phyloP scores from a whole-genome alignment of 495 filamentous ascomycete genomes.

The Neurospora cerealis region DNA sequence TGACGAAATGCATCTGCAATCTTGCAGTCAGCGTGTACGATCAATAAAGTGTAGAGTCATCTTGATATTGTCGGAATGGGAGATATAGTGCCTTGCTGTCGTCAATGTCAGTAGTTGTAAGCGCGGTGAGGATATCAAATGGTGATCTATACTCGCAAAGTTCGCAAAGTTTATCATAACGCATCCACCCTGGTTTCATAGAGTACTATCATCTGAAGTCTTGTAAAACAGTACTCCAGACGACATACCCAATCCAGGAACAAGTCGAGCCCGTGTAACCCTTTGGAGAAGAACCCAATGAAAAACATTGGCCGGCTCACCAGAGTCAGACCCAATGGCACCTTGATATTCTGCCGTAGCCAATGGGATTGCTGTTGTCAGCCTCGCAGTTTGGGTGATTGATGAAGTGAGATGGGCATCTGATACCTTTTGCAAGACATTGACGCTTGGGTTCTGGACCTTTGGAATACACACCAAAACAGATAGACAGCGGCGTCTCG shows the following conservation, averaged over 20 bases:
- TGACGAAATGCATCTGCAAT: neutral
- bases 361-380: neutral
- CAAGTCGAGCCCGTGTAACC: slow-evolving; percentile 1
- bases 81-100: neutral
- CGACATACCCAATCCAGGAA: slow-evolving; percentile 10
- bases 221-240: neutral
- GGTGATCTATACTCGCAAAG: neutral
- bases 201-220: neutral
- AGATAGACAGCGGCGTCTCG: neutral
- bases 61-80: neutral
- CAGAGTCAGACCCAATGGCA: neutral
- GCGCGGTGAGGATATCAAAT: neutral
- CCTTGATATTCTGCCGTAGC: neutral
- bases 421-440: neutral
- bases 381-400: neutral
- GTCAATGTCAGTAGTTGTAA: neutral
- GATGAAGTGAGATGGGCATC: neutral
- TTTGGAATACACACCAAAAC: neutral
- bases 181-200: neutral
- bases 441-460: neutral
- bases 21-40: neutral
- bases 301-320: neutral
- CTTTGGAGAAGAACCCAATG: neutral
- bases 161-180: neutral
- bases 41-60: neutral